These are phyloP conservation scores for Nevesoporus exiguus DNA, from an alignment of 768 basidiomycete species.

Conservation along the genomic window DNA sequence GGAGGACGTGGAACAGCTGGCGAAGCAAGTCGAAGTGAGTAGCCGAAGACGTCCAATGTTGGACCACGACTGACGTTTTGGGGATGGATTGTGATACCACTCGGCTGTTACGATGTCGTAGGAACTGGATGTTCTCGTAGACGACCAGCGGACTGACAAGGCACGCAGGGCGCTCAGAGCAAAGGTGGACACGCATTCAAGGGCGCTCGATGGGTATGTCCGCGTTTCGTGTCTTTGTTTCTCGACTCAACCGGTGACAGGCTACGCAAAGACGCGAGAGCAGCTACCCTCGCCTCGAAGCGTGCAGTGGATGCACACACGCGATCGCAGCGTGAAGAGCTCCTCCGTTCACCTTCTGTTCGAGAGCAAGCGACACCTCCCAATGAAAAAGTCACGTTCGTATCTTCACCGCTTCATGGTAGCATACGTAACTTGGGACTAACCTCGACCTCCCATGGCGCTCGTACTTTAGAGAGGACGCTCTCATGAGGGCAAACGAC, in stretches of 20 bases:
- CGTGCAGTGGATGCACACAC: slow-evolving; percentile 56
- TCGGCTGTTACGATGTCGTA: no score
- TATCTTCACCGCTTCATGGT: slow-evolving; percentile 13
- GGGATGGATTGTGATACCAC: neutral
- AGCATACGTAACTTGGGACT: neutral
- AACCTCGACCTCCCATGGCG: neutral
- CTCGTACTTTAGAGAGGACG: slow-evolving; percentile 60
- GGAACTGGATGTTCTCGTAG: slow-evolving; percentile 67
- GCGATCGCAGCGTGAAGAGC: slow-evolving; percentile 63
- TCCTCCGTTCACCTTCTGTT: slow-evolving; percentile 51
- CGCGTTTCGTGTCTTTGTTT: neutral
- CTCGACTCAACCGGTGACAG: slow-evolving; percentile 34
- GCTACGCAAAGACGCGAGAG: slow-evolving; percentile 58
- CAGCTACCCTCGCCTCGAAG: slow-evolving; percentile 72
- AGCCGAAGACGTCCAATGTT: slow-evolving; percentile 21
- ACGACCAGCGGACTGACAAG: slow-evolving; percentile 63
- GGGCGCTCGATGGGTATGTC: slow-evolving; percentile 51
- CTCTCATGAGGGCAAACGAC: slow-evolving; percentile 82
- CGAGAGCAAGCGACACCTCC: slow-evolving; percentile 41
- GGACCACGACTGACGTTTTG: neutral
- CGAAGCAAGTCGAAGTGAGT: slow-evolving; percentile 62
- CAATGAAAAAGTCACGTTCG: slow-evolving; percentile 63
- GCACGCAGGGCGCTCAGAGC: slow-evolving; percentile 45
- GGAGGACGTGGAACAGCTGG: slow-evolving; percentile 65
- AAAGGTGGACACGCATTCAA: slow-evolving; percentile 48